Percentiles rank a stretch among this genome's conserved stretches.
phyloP scores from a whole-genome alignment of 352 stramenopile species.

The Blastocystis sp. region DNA sequence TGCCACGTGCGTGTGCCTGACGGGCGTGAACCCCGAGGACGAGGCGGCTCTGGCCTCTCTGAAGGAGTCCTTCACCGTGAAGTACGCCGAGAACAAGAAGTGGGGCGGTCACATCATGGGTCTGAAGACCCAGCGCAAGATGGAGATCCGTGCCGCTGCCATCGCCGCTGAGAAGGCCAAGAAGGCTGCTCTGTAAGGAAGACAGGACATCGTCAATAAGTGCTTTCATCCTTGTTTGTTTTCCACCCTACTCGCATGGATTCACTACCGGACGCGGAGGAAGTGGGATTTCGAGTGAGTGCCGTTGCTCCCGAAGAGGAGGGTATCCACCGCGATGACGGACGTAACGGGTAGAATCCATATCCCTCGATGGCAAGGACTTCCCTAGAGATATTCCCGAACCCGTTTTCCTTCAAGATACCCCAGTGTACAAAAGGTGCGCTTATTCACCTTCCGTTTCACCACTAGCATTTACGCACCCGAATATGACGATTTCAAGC shows the following conservation, averaged over 20 bases:
- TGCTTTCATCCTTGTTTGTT: neutral
- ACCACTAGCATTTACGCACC: slow-evolving; percentile 12
- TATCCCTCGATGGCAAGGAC: neutral
- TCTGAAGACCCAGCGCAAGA: slow-evolving; percentile 98
- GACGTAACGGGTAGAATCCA: neutral
- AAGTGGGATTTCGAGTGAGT: neutral
- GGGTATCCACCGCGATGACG: neutral
- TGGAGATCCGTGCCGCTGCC: slow-evolving; percentile 94
- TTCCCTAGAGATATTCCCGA: neutral
- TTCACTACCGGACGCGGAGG: neutral
- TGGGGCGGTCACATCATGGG: slow-evolving; percentile 99
- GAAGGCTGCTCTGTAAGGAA: slow-evolving; percentile 78
- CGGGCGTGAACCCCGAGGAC: slow-evolving; percentile 94
- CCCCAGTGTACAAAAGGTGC: slow-evolving; percentile 29
- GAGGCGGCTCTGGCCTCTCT: slow-evolving; percentile 91
- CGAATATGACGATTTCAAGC: slow-evolving; percentile 49
- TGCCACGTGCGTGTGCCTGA: slow-evolving; percentile 87
- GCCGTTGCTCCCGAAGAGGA: neutral
- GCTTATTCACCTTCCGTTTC: neutral
- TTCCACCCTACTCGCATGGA: neutral
- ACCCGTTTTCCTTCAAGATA: neutral
- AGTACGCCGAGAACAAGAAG: slow-evolving; percentile 98
- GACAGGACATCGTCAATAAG: slow-evolving; percentile 29
- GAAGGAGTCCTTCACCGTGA: slow-evolving; percentile 84
- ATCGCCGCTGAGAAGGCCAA: slow-evolving; percentile 94